Percentiles rank a stretch among this genome's conserved stretches.
These are phyloP conservation scores for Peronospora farinosa DNA, from an alignment of 352 stramenopile genomes.

Conservation along the genomic window DNA sequence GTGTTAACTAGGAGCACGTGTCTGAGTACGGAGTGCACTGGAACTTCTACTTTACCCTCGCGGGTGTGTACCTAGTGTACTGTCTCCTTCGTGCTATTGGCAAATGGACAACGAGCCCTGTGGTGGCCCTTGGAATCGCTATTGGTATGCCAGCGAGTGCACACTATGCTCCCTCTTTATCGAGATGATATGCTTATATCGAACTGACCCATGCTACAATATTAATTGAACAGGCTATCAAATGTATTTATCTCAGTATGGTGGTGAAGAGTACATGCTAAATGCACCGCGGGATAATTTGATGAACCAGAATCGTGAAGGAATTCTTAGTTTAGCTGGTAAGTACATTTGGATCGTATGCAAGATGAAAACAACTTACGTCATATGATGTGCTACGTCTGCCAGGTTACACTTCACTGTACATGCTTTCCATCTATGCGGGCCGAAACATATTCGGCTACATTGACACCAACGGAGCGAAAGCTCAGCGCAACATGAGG, in stretches of 20 bases:
- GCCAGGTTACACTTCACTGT: slow-evolving; percentile 89
- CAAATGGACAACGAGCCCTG: slow-evolving; percentile 36
- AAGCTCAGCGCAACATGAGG: slow-evolving; percentile 55
- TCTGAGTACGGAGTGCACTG: slow-evolving; percentile 99
- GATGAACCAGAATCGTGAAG: slow-evolving; percentile 93
- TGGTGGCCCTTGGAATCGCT: slow-evolving; percentile 36
- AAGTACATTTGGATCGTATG: background rate
- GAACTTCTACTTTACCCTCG: slow-evolving; percentile 99
- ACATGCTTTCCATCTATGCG: slow-evolving; percentile 66
- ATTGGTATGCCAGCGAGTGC: slow-evolving; percentile 25
- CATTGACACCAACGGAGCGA: slow-evolving; percentile 51
- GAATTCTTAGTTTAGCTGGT: slow-evolving; percentile 88
- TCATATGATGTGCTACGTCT: background rate
- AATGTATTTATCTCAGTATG: slow-evolving; percentile 68
- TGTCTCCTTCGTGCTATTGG: slow-evolving; percentile 50
- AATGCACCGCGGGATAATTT: slow-evolving; percentile 63
- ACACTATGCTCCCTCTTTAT: background rate
- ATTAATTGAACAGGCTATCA: slow-evolving; percentile 54
- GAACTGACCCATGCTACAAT: slow-evolving; percentile 2
- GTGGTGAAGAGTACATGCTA: slow-evolving; percentile 73
- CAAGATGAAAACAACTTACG: background rate
- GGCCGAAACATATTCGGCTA: slow-evolving; percentile 64
- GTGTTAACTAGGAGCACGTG: slow-evolving; percentile 84
- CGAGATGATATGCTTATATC: background rate
- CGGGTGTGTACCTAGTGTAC: slow-evolving; percentile 69